These are phyloP conservation scores for Paraglomus occultum DNA, from an alignment of 192 early-diverging fungal genomes.

Conservation along the genomic window DNA sequence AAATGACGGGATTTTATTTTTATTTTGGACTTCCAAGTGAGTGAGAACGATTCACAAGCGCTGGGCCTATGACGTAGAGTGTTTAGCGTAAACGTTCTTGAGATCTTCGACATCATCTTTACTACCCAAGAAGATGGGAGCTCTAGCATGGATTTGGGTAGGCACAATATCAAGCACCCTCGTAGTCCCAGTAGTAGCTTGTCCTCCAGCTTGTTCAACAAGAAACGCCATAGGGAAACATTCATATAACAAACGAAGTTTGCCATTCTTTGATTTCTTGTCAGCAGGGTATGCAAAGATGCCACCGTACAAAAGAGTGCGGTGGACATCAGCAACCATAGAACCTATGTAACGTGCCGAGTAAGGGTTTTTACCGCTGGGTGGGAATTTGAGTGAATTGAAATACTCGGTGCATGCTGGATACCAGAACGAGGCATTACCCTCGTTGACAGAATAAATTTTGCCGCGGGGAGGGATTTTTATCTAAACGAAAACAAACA, in stretches of 20 bases:
- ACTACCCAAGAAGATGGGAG: slow-evolving; percentile 89
- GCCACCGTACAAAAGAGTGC: slow-evolving; percentile 90
- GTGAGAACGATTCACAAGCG: neutral
- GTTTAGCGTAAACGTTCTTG: slow-evolving; percentile 42
- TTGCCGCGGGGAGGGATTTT: slow-evolving; percentile 75
- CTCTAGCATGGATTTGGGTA: slow-evolving; percentile 83
- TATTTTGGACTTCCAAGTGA: neutral
- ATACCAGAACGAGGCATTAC: slow-evolving; percentile 92
- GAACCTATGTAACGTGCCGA: slow-evolving; percentile 95
- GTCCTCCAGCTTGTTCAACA: slow-evolving; percentile 95
- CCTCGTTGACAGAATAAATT: slow-evolving; percentile 99
- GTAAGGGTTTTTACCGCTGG: slow-evolving; percentile 79
- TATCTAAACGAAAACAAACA: slow-evolving; percentile 45
- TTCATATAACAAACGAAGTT: slow-evolving; percentile 96
- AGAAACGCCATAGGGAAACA: slow-evolving; percentile 98
- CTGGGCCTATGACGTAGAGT: neutral
- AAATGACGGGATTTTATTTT: slow-evolving; percentile 44
- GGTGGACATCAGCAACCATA: slow-evolving; percentile 99
- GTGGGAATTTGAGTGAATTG: slow-evolving; percentile 83
- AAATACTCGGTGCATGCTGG: slow-evolving; percentile 85
- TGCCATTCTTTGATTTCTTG: slow-evolving; percentile 77
- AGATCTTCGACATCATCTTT: slow-evolving; percentile 86
- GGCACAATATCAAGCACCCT: slow-evolving; percentile 87
- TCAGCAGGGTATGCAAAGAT: slow-evolving; percentile 86
- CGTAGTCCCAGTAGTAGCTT: slow-evolving; percentile 77